A percentile compares a stretch with the other conserved stretches of the same genome.
Conservation (phyloP, 805 yeast genomes). For the Kockiozyma suomiensis region DNA sequence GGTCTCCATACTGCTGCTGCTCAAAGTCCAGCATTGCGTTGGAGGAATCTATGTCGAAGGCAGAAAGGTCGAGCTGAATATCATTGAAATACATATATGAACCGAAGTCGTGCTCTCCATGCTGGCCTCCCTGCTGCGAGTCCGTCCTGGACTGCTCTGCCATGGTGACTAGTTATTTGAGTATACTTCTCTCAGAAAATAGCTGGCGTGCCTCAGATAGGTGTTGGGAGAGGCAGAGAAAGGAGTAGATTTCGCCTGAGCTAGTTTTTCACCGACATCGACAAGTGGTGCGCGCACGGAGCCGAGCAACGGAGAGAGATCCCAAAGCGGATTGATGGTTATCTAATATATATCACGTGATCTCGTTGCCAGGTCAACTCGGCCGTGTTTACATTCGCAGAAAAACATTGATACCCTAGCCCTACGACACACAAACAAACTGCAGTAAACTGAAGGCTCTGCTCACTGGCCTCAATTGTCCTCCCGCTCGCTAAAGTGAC, state of each 20-base stretch:
- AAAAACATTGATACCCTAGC: background rate
- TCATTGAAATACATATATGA: slow-evolving; percentile 31
- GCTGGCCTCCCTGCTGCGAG: slow-evolving; percentile 9
- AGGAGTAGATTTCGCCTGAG: too few species aligned
- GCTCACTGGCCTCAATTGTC: background rate
- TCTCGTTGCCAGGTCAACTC: slow-evolving; percentile 5
- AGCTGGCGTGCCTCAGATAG: background rate
- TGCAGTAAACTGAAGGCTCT: too few species aligned
- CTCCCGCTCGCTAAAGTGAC: too few species aligned
- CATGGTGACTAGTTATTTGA: background rate
- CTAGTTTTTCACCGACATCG: too few species aligned
- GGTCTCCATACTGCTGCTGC: background rate
- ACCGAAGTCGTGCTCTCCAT: slow-evolving; percentile 19
- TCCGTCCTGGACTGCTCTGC: slow-evolving; percentile 2
- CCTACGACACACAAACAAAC: background rate
- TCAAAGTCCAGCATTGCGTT: slow-evolving; percentile 10
- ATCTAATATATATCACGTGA: background rate
- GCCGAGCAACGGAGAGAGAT: too few species aligned
- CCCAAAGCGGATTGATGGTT: background rate
- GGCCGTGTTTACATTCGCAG: background rate
- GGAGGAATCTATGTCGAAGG: slow-evolving; percentile 20
- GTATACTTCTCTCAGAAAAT: background rate
- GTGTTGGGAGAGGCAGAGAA: background rate
- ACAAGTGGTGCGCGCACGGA: too few species aligned
- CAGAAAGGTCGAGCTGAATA: slow-evolving; percentile 31